A percentile compares a stretch with the other conserved stretches of the same genome.
Conservation (phyloP, 2,329 filamentous ascomycete species). For the Trichoderma sp. region DNA sequence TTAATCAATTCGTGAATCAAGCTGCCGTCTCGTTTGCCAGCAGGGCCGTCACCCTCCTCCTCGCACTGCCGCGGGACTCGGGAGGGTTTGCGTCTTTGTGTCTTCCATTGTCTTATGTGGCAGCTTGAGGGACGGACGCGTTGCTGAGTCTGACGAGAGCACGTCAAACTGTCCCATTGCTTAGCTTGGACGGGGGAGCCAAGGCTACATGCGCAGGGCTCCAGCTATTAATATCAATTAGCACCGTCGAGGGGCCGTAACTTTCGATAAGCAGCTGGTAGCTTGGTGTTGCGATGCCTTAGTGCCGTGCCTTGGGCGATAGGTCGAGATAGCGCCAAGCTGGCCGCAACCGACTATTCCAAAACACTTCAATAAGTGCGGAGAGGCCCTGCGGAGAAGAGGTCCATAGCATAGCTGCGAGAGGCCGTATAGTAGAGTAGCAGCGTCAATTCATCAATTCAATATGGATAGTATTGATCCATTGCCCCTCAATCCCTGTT, state of each 20-base stretch:
- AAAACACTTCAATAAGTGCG: neutral
- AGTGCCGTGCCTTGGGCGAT: neutral
- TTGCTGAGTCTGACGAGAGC: constrained; percentile 13
- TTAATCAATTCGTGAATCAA: neutral
- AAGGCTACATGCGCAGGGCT: neutral
- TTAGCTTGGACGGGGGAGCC: neutral
- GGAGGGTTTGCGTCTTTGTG: neutral
- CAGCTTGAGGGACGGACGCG: constrained; percentile 8
- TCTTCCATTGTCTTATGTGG: constrained; percentile 3
- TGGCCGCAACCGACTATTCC: neutral
- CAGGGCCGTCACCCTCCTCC: neutral
- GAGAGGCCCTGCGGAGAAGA: neutral
- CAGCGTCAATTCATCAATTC: neutral
- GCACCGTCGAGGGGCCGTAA: neutral
- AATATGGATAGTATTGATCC: neutral
- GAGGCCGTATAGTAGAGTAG: neutral
- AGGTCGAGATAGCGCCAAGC: neutral
- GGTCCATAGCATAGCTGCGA: neutral
- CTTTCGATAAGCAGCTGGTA: neutral
- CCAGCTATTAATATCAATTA: constrained; percentile 4
- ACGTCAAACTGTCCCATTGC: neutral
- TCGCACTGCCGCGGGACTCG: neutral
- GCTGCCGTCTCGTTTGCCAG: neutral
- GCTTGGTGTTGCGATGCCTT: neutral
- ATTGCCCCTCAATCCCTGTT: neutral